Evolutionary conservation across 2,329 filamentous ascomycete genomes (phyloP).

Genomic region (Didymella segeticola): DNA sequence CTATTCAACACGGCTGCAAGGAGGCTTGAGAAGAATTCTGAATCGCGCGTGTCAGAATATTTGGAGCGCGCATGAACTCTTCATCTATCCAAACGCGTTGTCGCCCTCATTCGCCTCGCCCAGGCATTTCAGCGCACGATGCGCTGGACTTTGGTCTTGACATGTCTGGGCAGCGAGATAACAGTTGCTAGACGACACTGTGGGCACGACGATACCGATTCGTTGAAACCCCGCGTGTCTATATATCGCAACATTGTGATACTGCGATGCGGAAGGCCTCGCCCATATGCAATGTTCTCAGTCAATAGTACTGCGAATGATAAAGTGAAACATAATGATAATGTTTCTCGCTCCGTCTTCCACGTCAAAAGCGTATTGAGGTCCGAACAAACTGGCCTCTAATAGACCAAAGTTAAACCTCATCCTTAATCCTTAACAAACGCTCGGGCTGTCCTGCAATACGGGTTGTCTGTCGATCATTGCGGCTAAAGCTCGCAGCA

Average conservation of each 20-base stretch:
- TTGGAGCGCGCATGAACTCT: neutral
- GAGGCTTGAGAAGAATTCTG: neutral
- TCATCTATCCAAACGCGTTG: neutral
- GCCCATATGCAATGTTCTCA: neutral
- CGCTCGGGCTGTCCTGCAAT: neutral
- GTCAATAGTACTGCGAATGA: constrained; percentile 3
- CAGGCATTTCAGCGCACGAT: neutral
- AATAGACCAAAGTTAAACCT: neutral
- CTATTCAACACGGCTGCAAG: neutral
- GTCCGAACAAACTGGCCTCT: neutral
- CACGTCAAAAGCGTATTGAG: neutral
- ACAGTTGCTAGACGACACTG: neutral
- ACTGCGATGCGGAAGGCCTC: neutral
- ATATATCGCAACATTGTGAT: neutral
- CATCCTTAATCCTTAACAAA: neutral
- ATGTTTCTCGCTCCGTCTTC: neutral
- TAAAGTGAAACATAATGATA: constrained; percentile 14
- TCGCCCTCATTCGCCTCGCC: neutral
- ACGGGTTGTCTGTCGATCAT: constrained; percentile 21
- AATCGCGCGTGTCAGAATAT: neutral
- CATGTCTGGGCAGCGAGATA: neutral
- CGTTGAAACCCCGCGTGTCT: neutral
- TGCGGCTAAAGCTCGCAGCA: constrained; percentile 24
- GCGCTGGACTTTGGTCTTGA: neutral
- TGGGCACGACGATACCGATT: neutral